Evolutionary conservation across 129 eudicot genomes (phyloP), one percentile per base, ranked within the genome.

Genomic region (Smallanthus sonchifolius): DNA sequence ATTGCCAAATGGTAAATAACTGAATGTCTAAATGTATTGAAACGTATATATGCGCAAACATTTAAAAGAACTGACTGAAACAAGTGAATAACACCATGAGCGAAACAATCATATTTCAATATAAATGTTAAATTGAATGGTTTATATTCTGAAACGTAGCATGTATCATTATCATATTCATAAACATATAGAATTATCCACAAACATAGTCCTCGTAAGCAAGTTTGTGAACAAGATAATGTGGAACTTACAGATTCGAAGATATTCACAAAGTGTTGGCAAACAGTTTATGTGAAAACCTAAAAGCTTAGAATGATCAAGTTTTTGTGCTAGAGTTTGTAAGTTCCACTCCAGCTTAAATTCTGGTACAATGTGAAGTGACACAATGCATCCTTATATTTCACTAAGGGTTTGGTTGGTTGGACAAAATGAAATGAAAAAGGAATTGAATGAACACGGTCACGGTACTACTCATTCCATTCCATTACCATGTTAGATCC

Each of bases 1-100:
- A 60, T 24, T 62, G 45, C 30, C 51, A 79, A 79, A 79, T 9
- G 39, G 68, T 73, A 52, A 42, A 43, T 8, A 76, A 75, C 4
- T 59, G 13, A 59, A 13, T n/a, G n/a, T n/a, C n/a, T n/a, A n/a
- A n/a, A 47, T 19, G 49, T 69, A 65, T 64, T 5, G 19, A 42
- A 51, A 64, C 47, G 49, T 64, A 61, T 15, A 69, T 67, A 76
- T 67, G 37, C 14, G 54, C 20, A 54, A 45, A 28, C 28, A 28
- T 55, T 7, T 55, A 57, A 28, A 57, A 56, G 3, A 9, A 57
- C 5, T 2, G n/a, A 3, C 36, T 28, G 37, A n/a, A 24, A 24
- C 36, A 57, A 10, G 38, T 28, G 62, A 55, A 55, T 20, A 55
- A 13, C 32, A 55, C 62, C 62, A 19, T 55, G 62, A 19, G 62